A percentile compares a stretch with the other conserved stretches of the same genome.
phyloP scores from a whole-genome alignment of 352 stramenopile genomes.

The Phytophthora sojae region DNA sequence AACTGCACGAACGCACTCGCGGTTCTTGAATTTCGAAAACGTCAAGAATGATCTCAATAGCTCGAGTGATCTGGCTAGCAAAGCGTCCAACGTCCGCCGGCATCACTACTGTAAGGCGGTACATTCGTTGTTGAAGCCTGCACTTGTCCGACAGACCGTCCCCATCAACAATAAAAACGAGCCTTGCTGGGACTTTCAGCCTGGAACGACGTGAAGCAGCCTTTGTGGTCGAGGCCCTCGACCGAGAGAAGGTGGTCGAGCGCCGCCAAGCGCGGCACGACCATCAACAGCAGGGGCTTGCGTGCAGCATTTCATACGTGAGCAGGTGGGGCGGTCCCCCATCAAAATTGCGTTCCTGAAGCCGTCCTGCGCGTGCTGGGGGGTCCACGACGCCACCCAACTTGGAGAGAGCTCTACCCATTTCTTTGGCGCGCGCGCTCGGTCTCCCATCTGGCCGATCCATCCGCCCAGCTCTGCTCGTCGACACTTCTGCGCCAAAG shows the following conservation, averaged over 20 bases:
- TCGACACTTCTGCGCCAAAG: conserved; percentile 8
- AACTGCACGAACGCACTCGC: not conserved
- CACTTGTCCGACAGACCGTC: too few species aligned
- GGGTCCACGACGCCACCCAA: not conserved
- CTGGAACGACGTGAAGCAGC: too few species aligned
- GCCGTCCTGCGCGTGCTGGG: too few species aligned
- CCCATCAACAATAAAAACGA: not conserved
- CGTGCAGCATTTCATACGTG: not conserved
- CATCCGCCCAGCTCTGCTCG: conserved; percentile 14
- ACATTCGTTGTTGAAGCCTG: too few species aligned
- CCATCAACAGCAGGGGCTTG: too few species aligned
- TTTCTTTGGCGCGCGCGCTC: conserved; percentile 12
- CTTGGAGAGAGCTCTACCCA: conserved; percentile 2
- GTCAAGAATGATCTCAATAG: not conserved
- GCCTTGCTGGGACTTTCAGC: not conserved
- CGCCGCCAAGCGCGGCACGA: too few species aligned
- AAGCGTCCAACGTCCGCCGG: not conserved
- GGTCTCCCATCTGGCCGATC: conserved; percentile 1
- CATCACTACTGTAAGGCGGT: too few species aligned
- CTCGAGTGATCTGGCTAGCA: not conserved
- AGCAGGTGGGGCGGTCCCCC: too few species aligned
- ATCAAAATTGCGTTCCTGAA: not conserved
- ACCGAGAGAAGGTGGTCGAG: too few species aligned
- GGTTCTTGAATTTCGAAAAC: not conserved
- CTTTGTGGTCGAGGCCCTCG: too few species aligned